These are phyloP conservation scores for Nemania sp. DNA, from an alignment of 2,329 filamentous ascomycete genomes.

Conservation along the genomic window DNA sequence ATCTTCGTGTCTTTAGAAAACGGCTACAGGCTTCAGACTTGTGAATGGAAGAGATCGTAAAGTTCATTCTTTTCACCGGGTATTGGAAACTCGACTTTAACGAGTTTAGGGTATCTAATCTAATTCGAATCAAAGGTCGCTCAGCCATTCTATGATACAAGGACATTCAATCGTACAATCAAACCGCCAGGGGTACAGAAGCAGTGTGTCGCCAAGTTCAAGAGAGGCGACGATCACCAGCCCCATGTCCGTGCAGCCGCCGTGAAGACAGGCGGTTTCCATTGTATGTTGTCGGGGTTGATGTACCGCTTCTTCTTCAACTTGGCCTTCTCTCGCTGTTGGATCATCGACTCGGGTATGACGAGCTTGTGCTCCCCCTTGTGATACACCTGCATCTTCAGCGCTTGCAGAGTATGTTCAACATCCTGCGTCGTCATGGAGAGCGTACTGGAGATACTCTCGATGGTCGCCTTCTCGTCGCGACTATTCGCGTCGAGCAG, in stretches of 20 bases:
- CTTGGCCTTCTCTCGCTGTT: conserved; percentile 79
- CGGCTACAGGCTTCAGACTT: too few relatives aligned
- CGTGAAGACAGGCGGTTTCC: conserved; percentile 95
- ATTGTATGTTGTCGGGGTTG: conserved; percentile 78
- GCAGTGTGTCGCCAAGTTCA: not conserved
- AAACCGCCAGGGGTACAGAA: not conserved
- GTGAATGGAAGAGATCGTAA: not conserved
- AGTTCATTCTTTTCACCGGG: not conserved
- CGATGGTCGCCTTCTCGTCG: conserved; percentile 78
- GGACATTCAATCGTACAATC: not conserved
- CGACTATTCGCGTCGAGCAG: conserved; percentile 73
- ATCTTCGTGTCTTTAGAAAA: too few relatives aligned
- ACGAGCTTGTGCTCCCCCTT: conserved; percentile 98
- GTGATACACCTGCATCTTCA: conserved; percentile 94
- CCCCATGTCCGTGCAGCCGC: conserved; percentile 92
- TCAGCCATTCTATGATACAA: conserved; percentile 15
- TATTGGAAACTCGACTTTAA: too few relatives aligned
- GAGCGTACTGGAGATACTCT: conserved; percentile 75
- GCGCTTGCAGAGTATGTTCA: conserved; percentile 87
- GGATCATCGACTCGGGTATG: conserved; percentile 80
- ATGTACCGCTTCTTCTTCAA: conserved; percentile 77
- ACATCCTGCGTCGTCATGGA: conserved; percentile 99
- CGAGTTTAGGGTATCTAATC: conserved; percentile 25
- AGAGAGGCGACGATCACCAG: conserved; percentile 61
- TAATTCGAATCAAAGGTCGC: conserved; percentile 12